Evolutionary conservation across 2,329 filamentous ascomycete genomes (phyloP).

Genomic region (Fusarium napiforme): DNA sequence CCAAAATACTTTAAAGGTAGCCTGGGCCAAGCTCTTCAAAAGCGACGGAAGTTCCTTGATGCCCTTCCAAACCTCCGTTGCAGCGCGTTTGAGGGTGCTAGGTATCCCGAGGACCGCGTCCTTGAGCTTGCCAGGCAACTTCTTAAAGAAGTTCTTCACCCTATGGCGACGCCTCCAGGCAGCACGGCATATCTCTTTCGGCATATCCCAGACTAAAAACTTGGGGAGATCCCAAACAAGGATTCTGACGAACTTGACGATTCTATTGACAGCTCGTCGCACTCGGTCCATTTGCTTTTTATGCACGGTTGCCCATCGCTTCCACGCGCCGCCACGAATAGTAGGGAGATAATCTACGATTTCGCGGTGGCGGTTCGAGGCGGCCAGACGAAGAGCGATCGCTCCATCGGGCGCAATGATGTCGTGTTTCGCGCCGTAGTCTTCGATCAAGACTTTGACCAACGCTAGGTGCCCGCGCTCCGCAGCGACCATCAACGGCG

Average conservation of each 20-base stretch:
- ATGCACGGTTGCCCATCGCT: slow-evolving; percentile 51
- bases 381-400: slow-evolving; percentile 58
- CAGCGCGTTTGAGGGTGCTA: slow-evolving; percentile 7
- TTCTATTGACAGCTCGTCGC: slow-evolving; percentile 33
- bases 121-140: slow-evolving; percentile 44
- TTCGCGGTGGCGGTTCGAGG: slow-evolving; percentile 53
- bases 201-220: slow-evolving; percentile 44
- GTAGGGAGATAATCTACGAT: slow-evolving; percentile 56
- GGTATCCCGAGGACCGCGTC: slow-evolving; percentile 33
- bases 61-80: slow-evolving; percentile 23
- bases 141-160: slow-evolving; percentile 43
- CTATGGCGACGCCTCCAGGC: slow-evolving; percentile 43
- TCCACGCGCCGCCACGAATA: slow-evolving; percentile 52
- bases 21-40: slow-evolving; percentile 6
- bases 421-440: slow-evolving; percentile 55
- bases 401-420: slow-evolving; percentile 58
- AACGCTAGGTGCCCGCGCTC: slow-evolving; percentile 53
- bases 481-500: slow-evolving; percentile 58
- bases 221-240: slow-evolving; percentile 48
- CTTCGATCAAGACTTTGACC: slow-evolving; percentile 54
- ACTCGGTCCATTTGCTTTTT: slow-evolving; percentile 43
- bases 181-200: slow-evolving; percentile 27
- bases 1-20: slow-evolving; percentile 35
- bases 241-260: slow-evolving; percentile 41
- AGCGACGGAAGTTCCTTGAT: slow-evolving; percentile 36